Conservation (phyloP, 306 rosid species). For the Fragaria ananassa region DNA sequence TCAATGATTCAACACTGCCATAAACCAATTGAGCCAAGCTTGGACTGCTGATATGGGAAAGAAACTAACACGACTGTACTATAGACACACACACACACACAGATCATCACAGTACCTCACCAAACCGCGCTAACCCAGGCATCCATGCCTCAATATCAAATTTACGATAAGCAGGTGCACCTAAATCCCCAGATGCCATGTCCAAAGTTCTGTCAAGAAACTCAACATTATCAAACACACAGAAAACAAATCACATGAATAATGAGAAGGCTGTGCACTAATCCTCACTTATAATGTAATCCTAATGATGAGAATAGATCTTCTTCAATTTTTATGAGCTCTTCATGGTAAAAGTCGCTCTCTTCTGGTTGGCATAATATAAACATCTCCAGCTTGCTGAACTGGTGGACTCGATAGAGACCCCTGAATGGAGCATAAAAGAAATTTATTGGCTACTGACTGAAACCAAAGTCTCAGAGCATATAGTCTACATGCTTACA, state of each 20-base stretch:
- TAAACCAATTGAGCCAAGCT: background rate
- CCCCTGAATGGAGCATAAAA: conserved; percentile 57
- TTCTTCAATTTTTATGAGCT: conserved; percentile 86
- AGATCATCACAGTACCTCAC: conserved; percentile 59
- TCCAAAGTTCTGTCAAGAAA: conserved; percentile 73
- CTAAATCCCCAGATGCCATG: conserved; percentile 91
- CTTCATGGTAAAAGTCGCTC: conserved; percentile 76
- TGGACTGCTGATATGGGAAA: background rate
- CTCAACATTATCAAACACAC: conserved; percentile 1
- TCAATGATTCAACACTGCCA: background rate
- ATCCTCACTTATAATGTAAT: conserved; percentile 71
- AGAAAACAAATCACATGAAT: conserved; percentile 7
- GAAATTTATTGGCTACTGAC: background rate
- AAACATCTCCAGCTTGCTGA: conserved; percentile 97
- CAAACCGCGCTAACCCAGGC: conserved; percentile 91
- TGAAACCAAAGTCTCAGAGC: background rate
- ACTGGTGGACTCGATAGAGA: conserved; percentile 97
- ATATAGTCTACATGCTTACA: background rate
- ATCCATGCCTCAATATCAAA: conserved; percentile 96
- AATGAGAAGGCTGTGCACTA: conserved; percentile 17
- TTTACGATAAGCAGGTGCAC: conserved; percentile 94
- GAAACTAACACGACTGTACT: background rate
- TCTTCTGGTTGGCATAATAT: conserved; percentile 80
- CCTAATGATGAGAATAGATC: conserved; percentile 76
- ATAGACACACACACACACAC: background rate